Base-by-base conservation (phyloP, 2,329 filamentous ascomycete genomes). In the Xylaria arbuscula region DNA sequence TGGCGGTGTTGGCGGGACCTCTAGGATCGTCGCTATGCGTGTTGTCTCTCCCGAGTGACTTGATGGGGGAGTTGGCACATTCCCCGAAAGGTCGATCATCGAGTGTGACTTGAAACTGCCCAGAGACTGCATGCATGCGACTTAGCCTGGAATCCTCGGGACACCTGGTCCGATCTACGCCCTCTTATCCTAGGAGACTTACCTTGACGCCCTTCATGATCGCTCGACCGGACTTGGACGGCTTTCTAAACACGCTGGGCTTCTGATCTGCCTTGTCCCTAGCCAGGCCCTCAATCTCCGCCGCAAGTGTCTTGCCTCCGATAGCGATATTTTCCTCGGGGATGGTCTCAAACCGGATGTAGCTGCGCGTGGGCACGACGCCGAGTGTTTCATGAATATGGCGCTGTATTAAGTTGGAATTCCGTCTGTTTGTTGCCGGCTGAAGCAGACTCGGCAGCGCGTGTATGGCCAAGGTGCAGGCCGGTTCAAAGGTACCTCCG, bases 381-480 rank as follows among this genome's bases (percentile, higher is more conserved):
- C 88, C 87, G 0, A 97, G 83, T 0, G 89, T 84, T 28, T 93
- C 90, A 15, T 89, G 85, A 79, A 97, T 86, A 77, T 92, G 90
- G n/a, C 84, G 85, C 76, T 96, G 92, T 3, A 97, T 87, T 19
- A 97, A 81, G n/a, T 86, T 85, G 0, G 93, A 89, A 78, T 95
- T 96, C 70, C 93, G 89, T 78, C 92, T 92, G 81, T 97, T 97
- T 61, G 89, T 93, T 3, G 89, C 87, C 0, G 92, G 88, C 69
- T 90, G 89, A 66, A 96, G 82, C 71, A 93, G 86, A 11, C 84
- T 84, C 0, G 91, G 85, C 10, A 96, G 83, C 0, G 93, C 90
- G 42, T 87, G 90, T 67, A 97, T 87, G 40, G 88, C 91, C 75
- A 97, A 83, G 68, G 90, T 86, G 76, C 97, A 98, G 22, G 93